phyloP scores from a whole-genome alignment of 805 yeast species.

The Phaffomyces thermotolerans region DNA sequence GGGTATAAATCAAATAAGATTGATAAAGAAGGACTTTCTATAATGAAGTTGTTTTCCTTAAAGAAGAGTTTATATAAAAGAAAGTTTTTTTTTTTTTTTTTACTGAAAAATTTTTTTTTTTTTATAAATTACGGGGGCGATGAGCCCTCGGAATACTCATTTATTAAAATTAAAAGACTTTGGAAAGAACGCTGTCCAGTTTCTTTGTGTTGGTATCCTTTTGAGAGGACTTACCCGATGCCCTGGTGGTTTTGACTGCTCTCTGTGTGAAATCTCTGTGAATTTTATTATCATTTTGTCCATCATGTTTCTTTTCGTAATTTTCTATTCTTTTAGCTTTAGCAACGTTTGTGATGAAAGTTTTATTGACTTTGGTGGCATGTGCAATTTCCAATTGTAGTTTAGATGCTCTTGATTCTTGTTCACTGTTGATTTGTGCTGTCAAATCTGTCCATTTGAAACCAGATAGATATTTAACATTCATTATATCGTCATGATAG shows the following conservation, averaged over 20 bases:
- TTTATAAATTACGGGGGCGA: too few species aligned
- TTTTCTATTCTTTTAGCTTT: constrained; percentile 69
- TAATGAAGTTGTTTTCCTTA: neutral
- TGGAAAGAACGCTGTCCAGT: constrained; percentile 28
- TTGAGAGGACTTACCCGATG: constrained; percentile 45
- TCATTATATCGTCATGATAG: constrained; percentile 90
- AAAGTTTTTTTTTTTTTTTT: too few species aligned
- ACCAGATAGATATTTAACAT: constrained; percentile 80
- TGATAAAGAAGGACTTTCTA: constrained; percentile 4
- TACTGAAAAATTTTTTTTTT: too few species aligned
- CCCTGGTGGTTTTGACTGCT: constrained; percentile 57
- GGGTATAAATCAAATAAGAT: neutral
- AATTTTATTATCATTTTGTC: constrained; percentile 28
- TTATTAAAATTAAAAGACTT: constrained; percentile 10
- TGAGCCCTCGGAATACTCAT: too few species aligned
- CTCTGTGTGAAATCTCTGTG: constrained; percentile 68
- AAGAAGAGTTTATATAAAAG: too few species aligned
- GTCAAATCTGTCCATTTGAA: constrained; percentile 96
- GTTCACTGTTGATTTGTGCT: constrained; percentile 85
- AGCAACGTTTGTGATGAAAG: constrained; percentile 78
- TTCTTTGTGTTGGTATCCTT: constrained; percentile 37
- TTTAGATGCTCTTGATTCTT: constrained; percentile 81
- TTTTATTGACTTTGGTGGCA: constrained; percentile 79
- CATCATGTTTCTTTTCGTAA: constrained; percentile 27
- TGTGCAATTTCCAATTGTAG: constrained; percentile 83